These are phyloP conservation scores for Myriosclerotinia duriaeana DNA, from an alignment of 2,329 filamentous ascomycete species.

Conservation along the genomic window DNA sequence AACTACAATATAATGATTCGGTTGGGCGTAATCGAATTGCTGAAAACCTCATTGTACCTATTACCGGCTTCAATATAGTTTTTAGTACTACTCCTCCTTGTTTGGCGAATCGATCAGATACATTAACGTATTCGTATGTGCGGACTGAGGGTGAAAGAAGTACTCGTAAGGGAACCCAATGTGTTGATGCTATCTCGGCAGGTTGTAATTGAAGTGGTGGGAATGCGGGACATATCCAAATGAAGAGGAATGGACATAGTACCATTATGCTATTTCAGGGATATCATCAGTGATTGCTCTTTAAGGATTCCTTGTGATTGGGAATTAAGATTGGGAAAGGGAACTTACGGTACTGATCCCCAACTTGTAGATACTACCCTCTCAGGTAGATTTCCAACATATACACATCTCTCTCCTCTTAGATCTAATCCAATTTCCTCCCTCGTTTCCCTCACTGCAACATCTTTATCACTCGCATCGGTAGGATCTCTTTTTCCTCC, in stretches of 20 bases:
- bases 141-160: constrained; percentile 60
- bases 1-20: constrained; percentile 58
- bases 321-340: background rate
- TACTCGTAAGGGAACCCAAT: constrained; percentile 65
- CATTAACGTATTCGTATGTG: constrained; percentile 62
- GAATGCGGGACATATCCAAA: constrained; percentile 56
- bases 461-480: constrained; percentile 60
- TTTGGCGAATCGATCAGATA: constrained; percentile 59
- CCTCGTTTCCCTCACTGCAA: constrained; percentile 61
- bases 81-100: constrained; percentile 55
- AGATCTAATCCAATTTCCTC: constrained; percentile 68
- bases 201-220: constrained; percentile 63
- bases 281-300: constrained; percentile 2
- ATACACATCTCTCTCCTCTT: constrained; percentile 46
- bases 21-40: constrained; percentile 62
- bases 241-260: constrained; percentile 66
- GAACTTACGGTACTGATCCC: constrained; percentile 60
- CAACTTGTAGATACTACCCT: constrained; percentile 64
- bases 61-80: constrained; percentile 53
- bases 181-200: constrained; percentile 65
- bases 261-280: constrained; percentile 58
- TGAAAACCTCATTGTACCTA: constrained; percentile 67
- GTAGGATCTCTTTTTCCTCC: constrained; percentile 66
- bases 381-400: constrained; percentile 63
- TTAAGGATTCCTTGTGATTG: background rate